phyloP scores from a whole-genome alignment of 2,329 filamentous ascomycete species.

The Fusarium sororula region DNA sequence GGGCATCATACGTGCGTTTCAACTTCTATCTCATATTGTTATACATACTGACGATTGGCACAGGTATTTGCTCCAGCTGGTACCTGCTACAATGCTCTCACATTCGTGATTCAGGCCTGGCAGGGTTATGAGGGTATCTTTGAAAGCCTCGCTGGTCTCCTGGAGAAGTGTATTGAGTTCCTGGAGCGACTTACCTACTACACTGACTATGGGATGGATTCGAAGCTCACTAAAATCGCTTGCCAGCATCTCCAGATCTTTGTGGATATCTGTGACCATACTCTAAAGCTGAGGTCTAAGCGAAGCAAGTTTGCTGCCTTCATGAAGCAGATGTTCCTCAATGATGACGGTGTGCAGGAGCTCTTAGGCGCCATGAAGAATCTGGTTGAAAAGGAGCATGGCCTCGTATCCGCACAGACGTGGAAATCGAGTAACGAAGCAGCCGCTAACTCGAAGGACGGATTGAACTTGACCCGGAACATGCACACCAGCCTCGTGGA shows the following conservation, averaged over 20 bases:
- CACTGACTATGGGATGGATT: neutral
- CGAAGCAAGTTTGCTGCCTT: neutral
- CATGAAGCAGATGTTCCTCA: conserved; percentile 1
- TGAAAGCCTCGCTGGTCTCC: neutral
- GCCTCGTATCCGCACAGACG: neutral
- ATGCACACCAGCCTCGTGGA: neutral
- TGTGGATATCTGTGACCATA: neutral
- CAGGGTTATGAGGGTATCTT: neutral
- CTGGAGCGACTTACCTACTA: neutral
- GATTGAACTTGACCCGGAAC: neutral
- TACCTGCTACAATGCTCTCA: neutral
- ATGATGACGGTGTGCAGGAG: neutral
- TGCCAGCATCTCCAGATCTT: neutral
- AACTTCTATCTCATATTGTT: too few species aligned
- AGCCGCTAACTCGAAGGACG: neutral
- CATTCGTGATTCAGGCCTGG: neutral
- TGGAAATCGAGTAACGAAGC: neutral
- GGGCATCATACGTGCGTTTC: neutral
- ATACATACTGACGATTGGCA: neutral
- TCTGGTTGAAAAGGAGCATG: neutral
- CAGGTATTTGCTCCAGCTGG: neutral
- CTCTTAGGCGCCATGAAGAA: neutral
- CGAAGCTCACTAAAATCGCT: neutral
- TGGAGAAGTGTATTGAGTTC: neutral
- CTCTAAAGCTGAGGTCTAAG: neutral